Evolutionary conservation across 2,329 filamentous ascomycete species (phyloP).

Genomic region (Aspergillus sp.): DNA sequence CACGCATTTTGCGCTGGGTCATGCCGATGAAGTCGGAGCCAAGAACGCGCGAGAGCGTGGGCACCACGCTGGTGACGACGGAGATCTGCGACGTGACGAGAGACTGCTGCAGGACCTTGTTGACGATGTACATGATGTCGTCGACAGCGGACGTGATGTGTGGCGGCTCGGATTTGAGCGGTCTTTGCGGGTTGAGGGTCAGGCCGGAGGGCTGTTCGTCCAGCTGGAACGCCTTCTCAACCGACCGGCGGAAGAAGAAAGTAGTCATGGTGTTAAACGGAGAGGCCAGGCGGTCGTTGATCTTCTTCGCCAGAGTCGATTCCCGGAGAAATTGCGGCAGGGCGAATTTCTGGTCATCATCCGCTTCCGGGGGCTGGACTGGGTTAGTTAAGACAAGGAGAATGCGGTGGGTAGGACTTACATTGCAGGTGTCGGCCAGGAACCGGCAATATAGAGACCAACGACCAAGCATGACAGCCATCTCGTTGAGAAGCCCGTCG

Average conservation of each 20-base stretch:
- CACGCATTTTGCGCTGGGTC: slow-evolving; percentile 96
- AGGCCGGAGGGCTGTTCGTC: slow-evolving; percentile 84
- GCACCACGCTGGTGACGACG: slow-evolving; percentile 75
- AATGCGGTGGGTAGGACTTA: slow-evolving; percentile 46
- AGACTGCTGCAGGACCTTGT: slow-evolving; percentile 82
- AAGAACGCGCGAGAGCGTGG: slow-evolving; percentile 76
- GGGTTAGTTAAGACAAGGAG: slow-evolving; percentile 11
- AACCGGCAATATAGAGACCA: slow-evolving; percentile 95
- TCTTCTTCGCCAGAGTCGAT: slow-evolving; percentile 78
- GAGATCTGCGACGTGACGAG: slow-evolving; percentile 81
- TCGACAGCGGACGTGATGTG: slow-evolving; percentile 95
- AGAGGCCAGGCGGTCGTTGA: slow-evolving; percentile 69
- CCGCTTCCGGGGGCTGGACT: slow-evolving; percentile 38
- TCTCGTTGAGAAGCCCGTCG: slow-evolving; percentile 82
- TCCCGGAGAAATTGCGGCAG: slow-evolving; percentile 74
- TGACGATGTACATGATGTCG: slow-evolving; percentile 99
- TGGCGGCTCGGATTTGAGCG: slow-evolving; percentile 75
- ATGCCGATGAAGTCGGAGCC: slow-evolving; percentile 91
- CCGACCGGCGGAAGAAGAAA: slow-evolving; percentile 94
- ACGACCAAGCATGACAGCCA: slow-evolving; percentile 84
- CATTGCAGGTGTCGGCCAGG: slow-evolving; percentile 79
- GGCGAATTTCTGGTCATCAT: slow-evolving; percentile 59
- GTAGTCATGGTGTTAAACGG: slow-evolving; percentile 92
- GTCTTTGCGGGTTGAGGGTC: slow-evolving; percentile 70
- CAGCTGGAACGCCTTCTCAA: slow-evolving; percentile 96